Evolutionary conservation across 202 grass and related monocot genomes (phyloP).

Genomic region (Elaeis oleifera): DNA sequence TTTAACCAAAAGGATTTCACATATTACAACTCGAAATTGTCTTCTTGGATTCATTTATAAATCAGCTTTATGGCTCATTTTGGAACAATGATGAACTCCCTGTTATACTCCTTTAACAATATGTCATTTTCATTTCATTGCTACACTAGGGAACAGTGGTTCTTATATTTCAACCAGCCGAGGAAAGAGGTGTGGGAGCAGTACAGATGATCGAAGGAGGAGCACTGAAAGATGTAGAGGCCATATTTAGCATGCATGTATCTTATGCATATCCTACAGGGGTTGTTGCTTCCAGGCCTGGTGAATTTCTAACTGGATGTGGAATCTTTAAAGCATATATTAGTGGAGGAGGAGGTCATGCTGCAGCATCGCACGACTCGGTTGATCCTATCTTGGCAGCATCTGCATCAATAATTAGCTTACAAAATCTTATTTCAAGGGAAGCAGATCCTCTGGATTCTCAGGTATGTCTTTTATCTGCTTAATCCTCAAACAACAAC

Average conservation of each 20-base stretch:
- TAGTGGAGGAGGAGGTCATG: neutral
- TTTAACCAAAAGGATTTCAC: too few relatives aligned
- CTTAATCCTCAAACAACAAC: too few relatives aligned
- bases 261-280: neutral
- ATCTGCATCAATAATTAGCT: slow-evolving; percentile 1
- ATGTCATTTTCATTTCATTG: neutral
- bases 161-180: slow-evolving; percentile 17
- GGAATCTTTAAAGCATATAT: slow-evolving; percentile 1
- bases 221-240: neutral
- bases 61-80: too few relatives aligned
- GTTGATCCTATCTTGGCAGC: neutral
- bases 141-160: slow-evolving; percentile 11
- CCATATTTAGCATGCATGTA: slow-evolving; percentile 13
- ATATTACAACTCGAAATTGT: too few relatives aligned
- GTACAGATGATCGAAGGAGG: neutral
- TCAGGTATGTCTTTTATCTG: neutral
- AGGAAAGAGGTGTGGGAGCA: slow-evolving; percentile 11
- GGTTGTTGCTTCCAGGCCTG: slow-evolving; percentile 10
- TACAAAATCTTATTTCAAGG: slow-evolving; percentile 12
- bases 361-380: neutral
- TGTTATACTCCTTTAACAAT: too few relatives aligned
- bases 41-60: too few relatives aligned
- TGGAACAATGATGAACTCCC: too few relatives aligned
- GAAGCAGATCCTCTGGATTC: slow-evolving; percentile 13
- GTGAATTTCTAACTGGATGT: slow-evolving; percentile 5